phyloP scores from a whole-genome alignment of 2,329 filamentous ascomycete genomes.

The Lachnellula suecica region DNA sequence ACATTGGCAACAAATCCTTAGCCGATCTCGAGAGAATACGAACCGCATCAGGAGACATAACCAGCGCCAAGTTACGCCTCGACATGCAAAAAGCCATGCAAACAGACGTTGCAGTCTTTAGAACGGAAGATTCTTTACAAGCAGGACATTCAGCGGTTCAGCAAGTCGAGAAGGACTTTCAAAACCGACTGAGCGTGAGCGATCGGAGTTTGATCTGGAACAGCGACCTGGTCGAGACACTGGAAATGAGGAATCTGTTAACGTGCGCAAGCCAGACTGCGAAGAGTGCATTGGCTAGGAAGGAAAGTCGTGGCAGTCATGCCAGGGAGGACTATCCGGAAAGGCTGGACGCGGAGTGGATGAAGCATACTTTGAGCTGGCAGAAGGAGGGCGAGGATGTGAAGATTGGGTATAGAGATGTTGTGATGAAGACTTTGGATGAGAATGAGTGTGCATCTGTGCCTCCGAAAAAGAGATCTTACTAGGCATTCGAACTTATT shows the following conservation, averaged over 20 bases:
- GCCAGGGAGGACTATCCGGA: conserved; percentile 46
- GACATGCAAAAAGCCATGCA: conserved; percentile 48
- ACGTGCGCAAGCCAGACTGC: conserved; percentile 47
- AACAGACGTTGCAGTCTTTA: conserved; percentile 44
- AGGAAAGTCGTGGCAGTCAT: conserved; percentile 46
- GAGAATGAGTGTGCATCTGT: conserved; percentile 39
- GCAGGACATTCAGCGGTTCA: conserved; percentile 34
- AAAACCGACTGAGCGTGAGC: conserved; percentile 33
- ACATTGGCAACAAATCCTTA: conserved; percentile 37
- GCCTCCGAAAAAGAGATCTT: conserved; percentile 38
- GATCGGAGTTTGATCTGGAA: conserved; percentile 50
- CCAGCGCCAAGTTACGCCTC: conserved; percentile 37
- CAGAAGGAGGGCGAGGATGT: conserved; percentile 41
- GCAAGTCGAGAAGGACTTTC: conserved; percentile 37
- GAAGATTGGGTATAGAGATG: conserved; percentile 40
- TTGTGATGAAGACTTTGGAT: conserved; percentile 43
- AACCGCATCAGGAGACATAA: conserved; percentile 35
- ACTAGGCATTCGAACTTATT: too few relatives aligned
- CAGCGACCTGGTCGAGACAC: conserved; percentile 45
- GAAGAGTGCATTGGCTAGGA: conserved; percentile 40
- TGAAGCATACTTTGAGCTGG: conserved; percentile 49
- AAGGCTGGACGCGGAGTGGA: conserved; percentile 41
- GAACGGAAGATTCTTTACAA: conserved; percentile 37
- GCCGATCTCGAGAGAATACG: conserved; percentile 37
- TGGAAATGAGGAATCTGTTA: conserved; percentile 45